These are phyloP conservation scores for Cenococcum geophilum DNA, from an alignment of 495 filamentous ascomycete genomes.

Conservation along the genomic window DNA sequence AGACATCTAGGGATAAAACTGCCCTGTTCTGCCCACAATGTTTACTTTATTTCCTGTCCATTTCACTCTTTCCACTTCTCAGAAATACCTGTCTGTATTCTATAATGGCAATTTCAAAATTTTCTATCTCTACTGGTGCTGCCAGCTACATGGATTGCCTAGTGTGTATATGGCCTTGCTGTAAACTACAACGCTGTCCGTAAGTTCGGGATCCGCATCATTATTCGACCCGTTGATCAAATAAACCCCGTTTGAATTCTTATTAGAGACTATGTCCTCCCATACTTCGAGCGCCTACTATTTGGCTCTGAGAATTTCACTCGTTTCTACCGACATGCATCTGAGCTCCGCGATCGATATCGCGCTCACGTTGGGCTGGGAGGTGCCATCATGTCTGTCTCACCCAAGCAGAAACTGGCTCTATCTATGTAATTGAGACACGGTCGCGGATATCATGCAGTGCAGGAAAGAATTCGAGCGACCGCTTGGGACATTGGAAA, in stretches of 20 bases:
- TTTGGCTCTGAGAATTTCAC: conserved; percentile 1
- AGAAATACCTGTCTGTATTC: not conserved
- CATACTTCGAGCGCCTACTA: not conserved
- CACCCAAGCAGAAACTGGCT: not conserved
- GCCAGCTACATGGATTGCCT: not conserved
- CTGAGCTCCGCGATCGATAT: not conserved
- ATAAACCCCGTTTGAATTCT: not conserved
- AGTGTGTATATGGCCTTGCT: not conserved
- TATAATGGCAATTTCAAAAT: not conserved
- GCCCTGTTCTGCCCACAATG: too few relatives aligned
- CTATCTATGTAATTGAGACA: not conserved
- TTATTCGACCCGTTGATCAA: not conserved
- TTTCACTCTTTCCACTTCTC: not conserved
- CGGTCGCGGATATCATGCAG: not conserved
- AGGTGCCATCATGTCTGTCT: not conserved
- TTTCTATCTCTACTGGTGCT: not conserved
- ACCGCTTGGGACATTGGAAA: not conserved
- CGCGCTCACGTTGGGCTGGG: not conserved
- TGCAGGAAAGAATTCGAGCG: not conserved
- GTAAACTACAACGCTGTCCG: not conserved
- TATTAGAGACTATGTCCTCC: not conserved
- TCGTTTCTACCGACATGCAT: not conserved
- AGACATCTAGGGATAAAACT: too few relatives aligned
- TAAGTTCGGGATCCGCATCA: not conserved
- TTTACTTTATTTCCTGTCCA: not conserved